Evolutionary conservation across 495 filamentous ascomycete genomes (phyloP).

Genomic region (Lindgomyces ingoldianus): DNA sequence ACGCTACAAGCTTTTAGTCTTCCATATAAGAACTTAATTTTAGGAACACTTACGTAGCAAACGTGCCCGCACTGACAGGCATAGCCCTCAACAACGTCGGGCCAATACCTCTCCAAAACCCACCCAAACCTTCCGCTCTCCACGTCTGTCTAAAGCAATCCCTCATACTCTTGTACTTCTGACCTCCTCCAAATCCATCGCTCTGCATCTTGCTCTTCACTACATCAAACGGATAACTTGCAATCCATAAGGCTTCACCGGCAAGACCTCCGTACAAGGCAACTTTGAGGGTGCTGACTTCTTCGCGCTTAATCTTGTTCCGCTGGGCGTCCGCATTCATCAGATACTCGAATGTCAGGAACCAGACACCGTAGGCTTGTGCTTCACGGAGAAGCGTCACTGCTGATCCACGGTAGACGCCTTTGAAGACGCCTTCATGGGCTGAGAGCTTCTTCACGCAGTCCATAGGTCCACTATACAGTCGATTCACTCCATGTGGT

Average conservation of each 20-base stretch:
- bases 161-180: slow-evolving; percentile 76
- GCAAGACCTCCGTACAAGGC: slow-evolving; percentile 91
- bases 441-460: slow-evolving; percentile 81
- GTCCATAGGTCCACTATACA: slow-evolving; percentile 85
- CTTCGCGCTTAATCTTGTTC: slow-evolving; percentile 69
- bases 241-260: slow-evolving; percentile 90
- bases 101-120: slow-evolving; percentile 94
- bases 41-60: slow-evolving; percentile 63
- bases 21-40: not conserved
- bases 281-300: slow-evolving; percentile 80
- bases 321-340: slow-evolving; percentile 86
- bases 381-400: slow-evolving; percentile 89
- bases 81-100: slow-evolving; percentile 95
- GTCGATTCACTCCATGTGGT: slow-evolving; percentile 74
- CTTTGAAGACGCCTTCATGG: slow-evolving; percentile 63
- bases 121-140: slow-evolving; percentile 70
- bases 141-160: slow-evolving; percentile 89
- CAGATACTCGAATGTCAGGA: slow-evolving; percentile 89
- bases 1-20: slow-evolving; percentile 51
- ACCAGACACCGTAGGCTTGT: slow-evolving; percentile 95
- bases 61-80: slow-evolving; percentile 96
- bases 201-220: slow-evolving; percentile 99
- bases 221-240: slow-evolving; percentile 93
- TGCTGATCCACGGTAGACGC: slow-evolving; percentile 80
- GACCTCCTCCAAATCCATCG: slow-evolving; percentile 73